Evolutionary conservation across 805 yeast genomes (phyloP), one percentile per base, ranked within the genome.

Genomic region (Lipomyces lipofer): DNA sequence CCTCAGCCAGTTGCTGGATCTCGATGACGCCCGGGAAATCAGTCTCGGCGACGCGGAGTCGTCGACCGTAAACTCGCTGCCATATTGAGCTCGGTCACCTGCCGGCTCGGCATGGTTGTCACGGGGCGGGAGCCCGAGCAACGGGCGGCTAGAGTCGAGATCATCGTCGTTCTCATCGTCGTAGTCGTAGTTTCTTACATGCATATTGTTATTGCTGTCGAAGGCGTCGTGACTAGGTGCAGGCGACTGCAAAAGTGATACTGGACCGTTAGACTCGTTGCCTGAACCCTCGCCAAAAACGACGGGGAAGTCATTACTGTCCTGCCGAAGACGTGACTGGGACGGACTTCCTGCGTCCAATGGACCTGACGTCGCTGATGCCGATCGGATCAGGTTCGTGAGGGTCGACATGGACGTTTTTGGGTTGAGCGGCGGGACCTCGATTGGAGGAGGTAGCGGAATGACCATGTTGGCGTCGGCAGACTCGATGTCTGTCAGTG

Each of bases 381-480:
- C 44, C 6, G 58, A 35, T 21, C 53, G 52, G 35, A 52, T 28
- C 7, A 54, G 36, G 27, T 27, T 32, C 3, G 58, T 57, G 19
- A 58, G 38, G 1, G 52, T 47, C 4, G 57, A 54, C 44, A 38
- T 38, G 22, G 49, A 30, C 3, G 45, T 49, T 13, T 28, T 27
- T 3, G 59, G 51, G 6, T 45, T 51, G 12, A 46, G 39, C 27
- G 56, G 61, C 27, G 56, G 57, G 13, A 51, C 56, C 4, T 40
- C 43, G 1, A 51, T 44, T 8, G 54, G 43, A 13, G 54, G 44
- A 5, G 57, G 51, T 25, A 50, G 49, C 0, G 42, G 49, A 8
- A 43, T 29, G 24, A 28, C 24, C n/a, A 27, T 7, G 35, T 17
- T 32, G 13, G 47, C 28, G 17, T 28, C 32, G 12, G 44, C 19